Evolutionary conservation across 495 filamentous ascomycete genomes (phyloP), one percentile per base, ranked within the genome.

Genomic region (Podospora fimiseda): DNA sequence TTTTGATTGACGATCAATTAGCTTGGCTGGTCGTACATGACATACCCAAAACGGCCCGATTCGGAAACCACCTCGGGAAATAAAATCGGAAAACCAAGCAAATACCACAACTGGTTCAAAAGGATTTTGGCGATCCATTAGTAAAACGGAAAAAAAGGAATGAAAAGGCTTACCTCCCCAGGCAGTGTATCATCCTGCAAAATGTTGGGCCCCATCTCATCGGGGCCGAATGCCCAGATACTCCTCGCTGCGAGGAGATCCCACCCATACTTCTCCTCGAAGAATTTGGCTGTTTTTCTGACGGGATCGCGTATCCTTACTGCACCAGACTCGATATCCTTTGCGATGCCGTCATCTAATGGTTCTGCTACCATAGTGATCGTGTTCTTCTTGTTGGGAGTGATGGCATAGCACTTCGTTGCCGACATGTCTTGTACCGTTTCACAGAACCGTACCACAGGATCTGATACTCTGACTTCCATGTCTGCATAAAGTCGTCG

Each of bases 361-460:
- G 92, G 90, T 61, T 97, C 93, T 20, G 94, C 93, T 42, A 96
- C 86, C 89, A 97, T 96, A 43, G 93, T 98, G 65, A 98, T 88
- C 69, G 95, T 96, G 72, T 97, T 98, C 72, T 95, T 95, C 66
- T 98, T 97, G 70, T 98, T 98, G 6, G 93, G 93, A 3, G 93
- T 98, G 58, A 95, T 80, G 9, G 93, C 91, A 68, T 96, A 97
- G 67, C 93, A 97, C 75, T 96, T 96, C 52, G 95, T 96, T 22
- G 92, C 90, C 16, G 89, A 95, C 46, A 90, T 94, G 65, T 97
- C 94, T 45, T 94, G 90, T n/a, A 95, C 90, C 2, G 93, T 98
- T 72, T 98, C 93, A 69, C 89, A 94, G 76, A 98, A 98, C 23
- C 93, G 82, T 20, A 94, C 96, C 16, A 97, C 94, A 4, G 93